Conservation (phyloP, 805 yeast genomes). For the Candida stauntonica region DNA sequence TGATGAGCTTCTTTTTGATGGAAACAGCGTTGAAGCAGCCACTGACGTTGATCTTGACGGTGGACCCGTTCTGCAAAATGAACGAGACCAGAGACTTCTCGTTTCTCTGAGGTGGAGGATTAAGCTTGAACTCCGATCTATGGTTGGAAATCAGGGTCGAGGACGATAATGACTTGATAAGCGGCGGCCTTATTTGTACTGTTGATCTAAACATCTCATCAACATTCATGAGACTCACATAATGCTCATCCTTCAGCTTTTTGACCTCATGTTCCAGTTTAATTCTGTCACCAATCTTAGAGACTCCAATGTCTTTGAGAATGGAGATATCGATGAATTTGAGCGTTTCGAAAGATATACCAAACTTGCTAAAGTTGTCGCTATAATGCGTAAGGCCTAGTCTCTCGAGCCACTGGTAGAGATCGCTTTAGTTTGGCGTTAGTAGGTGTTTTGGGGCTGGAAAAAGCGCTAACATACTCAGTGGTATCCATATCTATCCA, state of each 20-base stretch:
- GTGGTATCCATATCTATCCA: too few relatives aligned
- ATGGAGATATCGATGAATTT: slow-evolving; percentile 50
- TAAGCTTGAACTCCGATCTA: slow-evolving; percentile 17
- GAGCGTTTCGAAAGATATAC: slow-evolving; percentile 24
- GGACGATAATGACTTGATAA: slow-evolving; percentile 4
- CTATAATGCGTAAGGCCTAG: too few relatives aligned
- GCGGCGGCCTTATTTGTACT: slow-evolving; percentile 7
- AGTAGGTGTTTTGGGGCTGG: too few relatives aligned
- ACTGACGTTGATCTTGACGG: slow-evolving; percentile 61
- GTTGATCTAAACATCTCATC: slow-evolving; percentile 17
- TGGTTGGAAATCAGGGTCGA: slow-evolving; percentile 13
- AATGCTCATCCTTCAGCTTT: slow-evolving; percentile 29
- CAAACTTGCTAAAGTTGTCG: slow-evolving; percentile 9
- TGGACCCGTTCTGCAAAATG: slow-evolving; percentile 69
- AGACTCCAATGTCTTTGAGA: slow-evolving; percentile 67
- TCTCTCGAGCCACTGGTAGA: too few relatives aligned
- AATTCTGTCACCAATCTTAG: slow-evolving; percentile 80
- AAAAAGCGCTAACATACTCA: too few relatives aligned
- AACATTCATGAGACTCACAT: slow-evolving; percentile 5
- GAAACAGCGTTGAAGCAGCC: slow-evolving; percentile 81
- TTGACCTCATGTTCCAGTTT: slow-evolving; percentile 57
- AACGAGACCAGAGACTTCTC: slow-evolving; percentile 47
- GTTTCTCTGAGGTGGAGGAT: slow-evolving; percentile 18
- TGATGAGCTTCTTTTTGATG: slow-evolving; percentile 65
- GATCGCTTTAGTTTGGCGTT: too few relatives aligned